Evolutionary conservation across 2,329 filamentous ascomycete genomes (phyloP).

Genomic region (Aschersonia sp.): DNA sequence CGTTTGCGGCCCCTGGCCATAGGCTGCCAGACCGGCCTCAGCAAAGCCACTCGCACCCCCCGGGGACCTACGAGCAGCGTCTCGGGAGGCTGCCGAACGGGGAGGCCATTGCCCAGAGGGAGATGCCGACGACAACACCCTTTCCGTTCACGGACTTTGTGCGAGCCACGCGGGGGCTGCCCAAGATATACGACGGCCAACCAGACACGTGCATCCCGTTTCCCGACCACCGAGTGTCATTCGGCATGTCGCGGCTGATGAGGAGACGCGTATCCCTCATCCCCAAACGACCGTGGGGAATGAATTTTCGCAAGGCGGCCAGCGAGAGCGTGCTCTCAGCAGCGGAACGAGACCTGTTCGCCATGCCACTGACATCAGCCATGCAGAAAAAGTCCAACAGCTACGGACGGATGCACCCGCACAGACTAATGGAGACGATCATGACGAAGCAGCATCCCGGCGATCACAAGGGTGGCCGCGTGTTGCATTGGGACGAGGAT

Average conservation of each 20-base stretch:
- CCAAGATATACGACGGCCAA: conserved; percentile 45
- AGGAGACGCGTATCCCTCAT: conserved; percentile 39
- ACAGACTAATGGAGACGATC: conserved; percentile 46
- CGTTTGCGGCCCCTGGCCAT: conserved; percentile 53
- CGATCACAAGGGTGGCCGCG: conserved; percentile 39
- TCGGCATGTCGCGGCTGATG: conserved; percentile 20
- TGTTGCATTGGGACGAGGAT: conserved; percentile 52
- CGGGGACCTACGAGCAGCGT: conserved; percentile 11
- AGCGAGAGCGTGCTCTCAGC: conserved; percentile 25
- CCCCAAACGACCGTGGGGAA: conserved; percentile 41
- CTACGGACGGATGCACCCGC: conserved; percentile 38
- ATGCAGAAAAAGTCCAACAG: conserved; percentile 19
- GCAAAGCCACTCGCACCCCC: conserved; percentile 49
- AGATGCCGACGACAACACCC: conserved; percentile 29
- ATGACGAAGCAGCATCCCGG: conserved; percentile 35
- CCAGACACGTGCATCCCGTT: conserved; percentile 45
- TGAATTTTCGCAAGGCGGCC: conserved; percentile 34
- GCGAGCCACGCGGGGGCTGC: conserved; percentile 45
- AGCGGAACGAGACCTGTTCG: conserved; percentile 24
- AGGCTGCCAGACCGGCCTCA: conserved; percentile 38
- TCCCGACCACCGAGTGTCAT: conserved; percentile 52
- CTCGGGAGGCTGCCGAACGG: conserved; percentile 48
- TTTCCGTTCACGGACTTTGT: conserved; percentile 42
- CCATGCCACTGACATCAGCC: not conserved
- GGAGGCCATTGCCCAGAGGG: conserved; percentile 39